A percentile compares a stretch with the other conserved stretches of the same genome.
Evolutionary conservation across 2,329 filamentous ascomycete genomes (phyloP).

Genomic region (Fusarium sublunatum): DNA sequence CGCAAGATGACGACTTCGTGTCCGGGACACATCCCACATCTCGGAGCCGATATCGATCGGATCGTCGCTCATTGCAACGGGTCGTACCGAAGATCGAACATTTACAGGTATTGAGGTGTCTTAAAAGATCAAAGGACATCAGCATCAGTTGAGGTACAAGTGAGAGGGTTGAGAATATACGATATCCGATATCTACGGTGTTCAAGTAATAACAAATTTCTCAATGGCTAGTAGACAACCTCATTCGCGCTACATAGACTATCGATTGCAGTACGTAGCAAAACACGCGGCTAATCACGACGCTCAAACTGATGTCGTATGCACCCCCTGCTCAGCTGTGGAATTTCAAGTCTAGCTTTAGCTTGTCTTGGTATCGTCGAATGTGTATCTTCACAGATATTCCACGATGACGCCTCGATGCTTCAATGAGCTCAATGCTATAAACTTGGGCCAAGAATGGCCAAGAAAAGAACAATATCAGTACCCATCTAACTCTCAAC

Average conservation of each 20-base stretch:
- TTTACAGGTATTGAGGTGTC: neutral
- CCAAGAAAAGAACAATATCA: neutral
- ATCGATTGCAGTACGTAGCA: too few species aligned
- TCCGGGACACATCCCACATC: conserved; percentile 12
- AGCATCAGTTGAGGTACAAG: neutral
- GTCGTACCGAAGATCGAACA: neutral
- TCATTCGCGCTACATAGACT: neutral
- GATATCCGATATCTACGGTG: too few species aligned
- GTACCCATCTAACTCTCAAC: neutral
- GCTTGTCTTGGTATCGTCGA: conserved; percentile 16
- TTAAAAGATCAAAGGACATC: neutral
- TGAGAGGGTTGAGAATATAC: too few species aligned
- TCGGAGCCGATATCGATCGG: conserved; percentile 23
- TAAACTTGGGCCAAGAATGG: conserved; percentile 10
- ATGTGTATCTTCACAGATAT: neutral
- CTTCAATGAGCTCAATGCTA: conserved; percentile 14
- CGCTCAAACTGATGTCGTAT: conserved; percentile 3
- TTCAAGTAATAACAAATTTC: neutral
- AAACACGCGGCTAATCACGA: conserved; percentile 13
- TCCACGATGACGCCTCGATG: conserved; percentile 25
- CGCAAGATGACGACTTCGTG: conserved; percentile 15
- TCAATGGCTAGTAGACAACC: neutral
- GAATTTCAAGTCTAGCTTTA: conserved; percentile 2
- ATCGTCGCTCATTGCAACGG: neutral
- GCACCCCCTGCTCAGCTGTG: conserved; percentile 12